Percentiles rank a stretch among this genome's conserved stretches.
phyloP scores from a whole-genome alignment of 1,284 basidiomycete species.

The Cryptococcus sp. region DNA sequence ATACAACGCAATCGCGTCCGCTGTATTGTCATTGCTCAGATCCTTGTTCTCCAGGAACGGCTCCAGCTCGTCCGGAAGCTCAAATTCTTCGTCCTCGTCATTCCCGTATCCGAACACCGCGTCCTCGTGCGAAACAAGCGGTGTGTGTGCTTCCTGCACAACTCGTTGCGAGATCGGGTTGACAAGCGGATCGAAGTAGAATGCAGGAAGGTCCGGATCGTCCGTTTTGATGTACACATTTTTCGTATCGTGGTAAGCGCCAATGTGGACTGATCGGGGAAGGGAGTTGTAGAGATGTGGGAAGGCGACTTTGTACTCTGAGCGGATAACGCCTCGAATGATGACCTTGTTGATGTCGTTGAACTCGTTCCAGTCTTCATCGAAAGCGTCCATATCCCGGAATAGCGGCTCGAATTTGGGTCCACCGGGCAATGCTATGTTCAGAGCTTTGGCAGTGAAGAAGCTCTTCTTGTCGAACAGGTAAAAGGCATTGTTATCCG shows the following conservation, averaged over 20 bases:
- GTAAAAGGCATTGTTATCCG: conserved; percentile 85
- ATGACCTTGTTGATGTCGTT: conserved; percentile 99
- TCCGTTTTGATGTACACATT: conserved; percentile 99
- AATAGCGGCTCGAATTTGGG: conserved; percentile 92
- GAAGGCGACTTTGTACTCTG: conserved; percentile 99
- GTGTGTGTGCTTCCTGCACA: conserved; percentile 76
- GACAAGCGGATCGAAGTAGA: conserved; percentile 98
- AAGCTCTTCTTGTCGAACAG: conserved; percentile 98
- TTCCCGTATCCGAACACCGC: conserved; percentile 79
- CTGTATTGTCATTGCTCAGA: conserved; percentile 87
- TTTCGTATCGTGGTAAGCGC: conserved; percentile 90
- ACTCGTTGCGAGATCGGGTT: conserved; percentile 92
- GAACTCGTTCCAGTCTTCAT: conserved; percentile 99
- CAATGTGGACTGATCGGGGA: conserved; percentile 90
- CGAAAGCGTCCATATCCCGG: conserved; percentile 94
- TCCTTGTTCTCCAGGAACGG: conserved; percentile 83
- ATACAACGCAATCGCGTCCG: conserved; percentile 96
- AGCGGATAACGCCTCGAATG: conserved; percentile 97
- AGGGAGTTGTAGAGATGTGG: conserved; percentile 99
- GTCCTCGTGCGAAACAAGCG: conserved; percentile 86
- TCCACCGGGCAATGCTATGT: conserved; percentile 97
- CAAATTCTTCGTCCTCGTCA: conserved; percentile 79
- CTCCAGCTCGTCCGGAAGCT: conserved; percentile 75
- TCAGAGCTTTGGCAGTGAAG: conserved; percentile 96
- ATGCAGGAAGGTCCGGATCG: conserved; percentile 97